A percentile compares a stretch with the other conserved stretches of the same genome.
phyloP scores from a whole-genome alignment of 306 rosid genomes.

The Ceratonia siliqua region DNA sequence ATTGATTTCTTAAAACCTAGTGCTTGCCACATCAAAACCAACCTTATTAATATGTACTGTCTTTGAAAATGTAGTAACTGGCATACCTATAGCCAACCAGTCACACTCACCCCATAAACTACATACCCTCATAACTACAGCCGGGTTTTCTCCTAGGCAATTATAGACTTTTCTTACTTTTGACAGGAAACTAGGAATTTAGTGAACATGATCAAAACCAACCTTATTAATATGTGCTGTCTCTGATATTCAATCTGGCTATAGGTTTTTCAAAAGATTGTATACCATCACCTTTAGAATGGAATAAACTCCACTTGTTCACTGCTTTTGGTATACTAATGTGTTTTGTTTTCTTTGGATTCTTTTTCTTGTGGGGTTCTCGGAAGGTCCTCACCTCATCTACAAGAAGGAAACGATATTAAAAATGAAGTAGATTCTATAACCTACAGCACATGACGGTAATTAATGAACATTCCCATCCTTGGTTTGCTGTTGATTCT shows the following conservation, averaged over 20 bases:
- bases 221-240: too few relatives aligned
- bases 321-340: not conserved
- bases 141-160: not conserved
- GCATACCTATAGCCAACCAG: not conserved
- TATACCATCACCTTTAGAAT: not conserved
- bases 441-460: not conserved
- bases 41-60: not conserved
- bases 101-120: not conserved
- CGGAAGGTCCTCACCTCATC: not conserved
- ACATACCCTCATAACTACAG: too few relatives aligned
- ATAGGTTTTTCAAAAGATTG: not conserved
- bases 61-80: not conserved
- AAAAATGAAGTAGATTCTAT: not conserved
- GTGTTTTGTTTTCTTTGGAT: not conserved
- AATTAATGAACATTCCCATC: not conserved
- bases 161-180: not conserved
- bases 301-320: not conserved
- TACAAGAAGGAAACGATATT: not conserved
- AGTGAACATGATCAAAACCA: not conserved
- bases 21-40: not conserved
- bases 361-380: not conserved
- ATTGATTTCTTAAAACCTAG: not conserved
- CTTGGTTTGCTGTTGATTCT: not conserved
- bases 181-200: not conserved
- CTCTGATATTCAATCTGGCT: not conserved